A percentile compares a stretch with the other conserved stretches of the same genome.
These are phyloP conservation scores for Hypomontagnella submonticulosa DNA, from an alignment of 495 filamentous ascomycete species.

Conservation along the genomic window DNA sequence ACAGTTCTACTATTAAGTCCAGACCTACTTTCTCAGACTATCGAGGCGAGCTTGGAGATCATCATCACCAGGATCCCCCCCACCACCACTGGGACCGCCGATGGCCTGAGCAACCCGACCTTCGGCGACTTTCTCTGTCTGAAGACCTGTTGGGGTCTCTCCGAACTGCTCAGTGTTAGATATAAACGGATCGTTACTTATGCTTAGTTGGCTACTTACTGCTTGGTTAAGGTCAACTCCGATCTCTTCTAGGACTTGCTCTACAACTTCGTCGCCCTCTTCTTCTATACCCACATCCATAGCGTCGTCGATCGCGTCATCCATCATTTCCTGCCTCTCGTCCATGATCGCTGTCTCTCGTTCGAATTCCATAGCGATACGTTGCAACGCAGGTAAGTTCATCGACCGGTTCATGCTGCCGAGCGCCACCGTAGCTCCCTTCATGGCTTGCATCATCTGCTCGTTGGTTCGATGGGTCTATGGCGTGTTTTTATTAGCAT, in stretches of 20 bases:
- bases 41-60: slow-evolving; percentile 86
- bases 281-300: slow-evolving; percentile 92
- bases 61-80: slow-evolving; percentile 71
- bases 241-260: slow-evolving; percentile 95
- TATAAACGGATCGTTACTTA: not conserved
- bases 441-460: slow-evolving; percentile 99
- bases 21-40: slow-evolving; percentile 71
- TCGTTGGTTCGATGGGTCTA: slow-evolving; percentile 97
- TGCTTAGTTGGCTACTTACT: slow-evolving; percentile 63
- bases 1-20: slow-evolving; percentile 4
- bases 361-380: slow-evolving; percentile 99
- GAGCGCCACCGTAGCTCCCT: slow-evolving; percentile 90
- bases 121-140: slow-evolving; percentile 67
- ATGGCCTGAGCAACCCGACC: slow-evolving; percentile 79
- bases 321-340: slow-evolving; percentile 99
- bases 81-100: slow-evolving; percentile 64
- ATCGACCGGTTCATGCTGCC: slow-evolving; percentile 97
- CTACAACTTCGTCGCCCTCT: slow-evolving; percentile 94
- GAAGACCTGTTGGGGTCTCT: slow-evolving; percentile 79
- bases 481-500: slow-evolving; percentile 19
- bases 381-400: slow-evolving; percentile 94
- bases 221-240: slow-evolving; percentile 89
- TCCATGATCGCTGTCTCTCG: slow-evolving; percentile 99
- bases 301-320: slow-evolving; percentile 98
- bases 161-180: slow-evolving; percentile 67